Percentiles rank a stretch among this genome's conserved stretches.
Conservation (phyloP, 495 filamentous ascomycete genomes). For the Bombardia bombarda region DNA sequence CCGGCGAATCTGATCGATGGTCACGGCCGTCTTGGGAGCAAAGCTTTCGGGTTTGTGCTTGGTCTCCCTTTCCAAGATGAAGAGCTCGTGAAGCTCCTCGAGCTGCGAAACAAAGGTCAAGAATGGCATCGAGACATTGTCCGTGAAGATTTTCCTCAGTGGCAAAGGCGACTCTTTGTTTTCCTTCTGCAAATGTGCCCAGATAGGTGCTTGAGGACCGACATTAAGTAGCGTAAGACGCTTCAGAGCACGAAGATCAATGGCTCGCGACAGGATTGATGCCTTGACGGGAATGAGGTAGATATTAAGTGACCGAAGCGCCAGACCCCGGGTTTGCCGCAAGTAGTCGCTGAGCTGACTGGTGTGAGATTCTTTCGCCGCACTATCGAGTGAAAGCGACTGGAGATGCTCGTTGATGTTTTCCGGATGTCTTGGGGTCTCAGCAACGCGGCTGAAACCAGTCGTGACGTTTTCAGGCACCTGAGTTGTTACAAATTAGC, state of each 20-base stretch:
- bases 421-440: too few relatives aligned
- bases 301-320: constrained; percentile 43
- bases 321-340: constrained; percentile 44
- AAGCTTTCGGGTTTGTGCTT: constrained; percentile 43
- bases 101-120: constrained; percentile 43
- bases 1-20: constrained; percentile 45
- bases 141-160: constrained; percentile 50
- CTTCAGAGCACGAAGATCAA: constrained; percentile 45
- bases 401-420: too few relatives aligned
- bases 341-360: constrained; percentile 48
- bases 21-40: constrained; percentile 34
- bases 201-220: constrained; percentile 49
- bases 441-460: too few relatives aligned
- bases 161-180: constrained; percentile 41
- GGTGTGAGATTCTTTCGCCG: too few relatives aligned
- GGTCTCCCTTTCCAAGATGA: constrained; percentile 45
- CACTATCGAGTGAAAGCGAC: too few relatives aligned
- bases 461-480: too few relatives aligned
- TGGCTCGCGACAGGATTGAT: constrained; percentile 38
- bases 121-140: constrained; percentile 48
- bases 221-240: constrained; percentile 53
- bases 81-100: constrained; percentile 44
- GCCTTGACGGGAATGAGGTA: constrained; percentile 51
- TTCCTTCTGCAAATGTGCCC: constrained; percentile 43
- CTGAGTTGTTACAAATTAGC: too few relatives aligned